phyloP scores from a whole-genome alignment of 371 early-diverging fungal species.

The Circinella minor region DNA sequence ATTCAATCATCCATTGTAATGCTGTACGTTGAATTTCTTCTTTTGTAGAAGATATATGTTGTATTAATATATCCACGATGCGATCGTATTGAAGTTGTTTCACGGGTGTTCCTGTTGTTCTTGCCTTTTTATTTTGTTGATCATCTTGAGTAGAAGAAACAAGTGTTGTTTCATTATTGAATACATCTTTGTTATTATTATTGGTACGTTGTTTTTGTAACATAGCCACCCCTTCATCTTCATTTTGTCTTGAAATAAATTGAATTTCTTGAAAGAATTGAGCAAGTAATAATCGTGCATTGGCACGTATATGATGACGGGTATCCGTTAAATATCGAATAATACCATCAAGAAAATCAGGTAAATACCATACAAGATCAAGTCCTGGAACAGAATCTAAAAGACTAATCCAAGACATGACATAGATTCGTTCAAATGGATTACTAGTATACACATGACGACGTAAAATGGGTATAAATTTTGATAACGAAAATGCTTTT shows the following conservation, averaged over 20 bases:
- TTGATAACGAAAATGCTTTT: constrained; percentile 79
- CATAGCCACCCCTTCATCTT: constrained; percentile 11
- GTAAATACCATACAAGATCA: constrained; percentile 83
- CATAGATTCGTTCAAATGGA: constrained; percentile 83
- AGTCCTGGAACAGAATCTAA: constrained; percentile 88
- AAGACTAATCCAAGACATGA: constrained; percentile 91
- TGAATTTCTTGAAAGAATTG: constrained; percentile 82
- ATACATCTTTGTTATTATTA: background rate
- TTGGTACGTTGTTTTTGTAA: background rate
- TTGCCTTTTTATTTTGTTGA: no score
- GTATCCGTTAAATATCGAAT: constrained; percentile 83
- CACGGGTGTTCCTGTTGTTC: background rate
- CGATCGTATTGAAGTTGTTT: constrained; percentile 67
- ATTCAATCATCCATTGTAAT: constrained; percentile 85
- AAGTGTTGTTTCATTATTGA: background rate
- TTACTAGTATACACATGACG: constrained; percentile 86
- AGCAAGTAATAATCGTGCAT: constrained; percentile 69
- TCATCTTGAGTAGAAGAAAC: no score
- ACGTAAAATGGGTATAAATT: constrained; percentile 85
- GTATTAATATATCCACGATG: constrained; percentile 77
- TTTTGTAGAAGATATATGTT: constrained; percentile 76
- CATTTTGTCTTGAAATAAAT: constrained; percentile 53
- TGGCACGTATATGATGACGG: constrained; percentile 79
- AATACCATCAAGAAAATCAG: constrained; percentile 87
- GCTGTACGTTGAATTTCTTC: constrained; percentile 88